A percentile compares a stretch with the other conserved stretches of the same genome.
phyloP scores from a whole-genome alignment of 2,329 filamentous ascomycete species.

The Allantophomopsis lycopodina region DNA sequence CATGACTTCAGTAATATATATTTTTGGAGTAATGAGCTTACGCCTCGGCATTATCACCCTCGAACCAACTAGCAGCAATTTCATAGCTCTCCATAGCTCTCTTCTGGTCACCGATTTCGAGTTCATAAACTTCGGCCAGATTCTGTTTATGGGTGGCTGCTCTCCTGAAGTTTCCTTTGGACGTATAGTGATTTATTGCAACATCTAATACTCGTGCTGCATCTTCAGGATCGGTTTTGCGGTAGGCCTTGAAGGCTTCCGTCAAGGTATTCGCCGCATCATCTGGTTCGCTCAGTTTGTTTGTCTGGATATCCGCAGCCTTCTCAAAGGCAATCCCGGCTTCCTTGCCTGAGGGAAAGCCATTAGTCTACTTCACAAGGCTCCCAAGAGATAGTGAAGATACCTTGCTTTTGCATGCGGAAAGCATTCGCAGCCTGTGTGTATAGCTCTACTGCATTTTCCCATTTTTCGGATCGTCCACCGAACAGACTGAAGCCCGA shows the following conservation, averaged over 20 bases:
- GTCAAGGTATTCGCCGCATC: slow-evolving; percentile 80
- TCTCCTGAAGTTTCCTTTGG: slow-evolving; percentile 80
- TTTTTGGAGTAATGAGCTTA: slow-evolving; percentile 25
- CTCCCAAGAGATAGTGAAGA: slow-evolving; percentile 4
- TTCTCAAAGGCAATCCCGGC: slow-evolving; percentile 78
- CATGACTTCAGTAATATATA: slow-evolving; percentile 1
- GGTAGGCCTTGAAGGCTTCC: slow-evolving; percentile 93
- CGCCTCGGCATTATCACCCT: slow-evolving; percentile 73
- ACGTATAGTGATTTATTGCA: slow-evolving; percentile 75
- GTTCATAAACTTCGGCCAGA: slow-evolving; percentile 74
- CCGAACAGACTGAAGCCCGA: slow-evolving; percentile 86
- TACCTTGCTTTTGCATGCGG: slow-evolving; percentile 74
- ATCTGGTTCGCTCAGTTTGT: slow-evolving; percentile 78
- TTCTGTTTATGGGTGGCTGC: slow-evolving; percentile 87
- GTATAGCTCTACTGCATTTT: slow-evolving; percentile 79
- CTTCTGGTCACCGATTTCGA: slow-evolving; percentile 65
- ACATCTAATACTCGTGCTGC: slow-evolving; percentile 68
- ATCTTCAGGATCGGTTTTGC: slow-evolving; percentile 70
- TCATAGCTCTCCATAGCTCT: slow-evolving; percentile 74
- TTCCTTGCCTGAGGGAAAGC: slow-evolving; percentile 49
- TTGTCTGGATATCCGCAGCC: slow-evolving; percentile 67
- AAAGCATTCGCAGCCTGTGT: slow-evolving; percentile 86
- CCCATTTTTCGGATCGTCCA: slow-evolving; percentile 75
- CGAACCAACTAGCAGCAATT: slow-evolving; percentile 77
- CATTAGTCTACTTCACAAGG: slow-evolving; percentile 2